Conservation (phyloP, 768 basidiomycete genomes). For the Guyanaporus albipodus region DNA sequence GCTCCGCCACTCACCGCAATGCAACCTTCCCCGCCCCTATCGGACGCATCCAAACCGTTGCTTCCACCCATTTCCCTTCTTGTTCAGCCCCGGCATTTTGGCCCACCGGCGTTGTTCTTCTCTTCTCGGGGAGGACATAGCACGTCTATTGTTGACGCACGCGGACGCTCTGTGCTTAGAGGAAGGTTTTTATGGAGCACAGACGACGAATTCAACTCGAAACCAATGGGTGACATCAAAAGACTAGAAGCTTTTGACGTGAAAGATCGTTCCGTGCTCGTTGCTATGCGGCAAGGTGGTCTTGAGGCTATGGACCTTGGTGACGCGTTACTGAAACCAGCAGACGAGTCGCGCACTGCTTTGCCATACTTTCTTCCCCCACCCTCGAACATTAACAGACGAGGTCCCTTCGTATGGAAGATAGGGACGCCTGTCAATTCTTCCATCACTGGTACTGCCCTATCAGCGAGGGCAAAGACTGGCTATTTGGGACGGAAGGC, state of each 20-base stretch:
- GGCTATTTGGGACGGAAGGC: constrained; percentile 46
- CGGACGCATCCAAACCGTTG: constrained; percentile 50
- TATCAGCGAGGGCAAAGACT: constrained; percentile 40
- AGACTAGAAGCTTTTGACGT: constrained; percentile 81
- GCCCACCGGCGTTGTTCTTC: constrained; percentile 82
- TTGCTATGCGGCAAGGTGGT: constrained; percentile 85
- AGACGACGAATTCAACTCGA: constrained; percentile 49
- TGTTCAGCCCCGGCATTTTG: constrained; percentile 75
- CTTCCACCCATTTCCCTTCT: constrained; percentile 73
- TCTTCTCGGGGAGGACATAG: constrained; percentile 89
- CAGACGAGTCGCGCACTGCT: constrained; percentile 68
- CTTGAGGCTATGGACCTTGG: constrained; percentile 76
- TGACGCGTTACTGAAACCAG: constrained; percentile 76
- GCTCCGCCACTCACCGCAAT: constrained; percentile 42
- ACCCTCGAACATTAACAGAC: constrained; percentile 57
- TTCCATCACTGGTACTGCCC: constrained; percentile 36
- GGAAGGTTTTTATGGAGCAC: constrained; percentile 76
- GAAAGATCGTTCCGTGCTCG: constrained; percentile 67
- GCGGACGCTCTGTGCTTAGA: constrained; percentile 80
- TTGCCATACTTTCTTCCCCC: constrained; percentile 71
- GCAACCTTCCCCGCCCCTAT: constrained; percentile 17
- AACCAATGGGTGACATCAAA: constrained; percentile 72
- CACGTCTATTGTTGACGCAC: constrained; percentile 82
- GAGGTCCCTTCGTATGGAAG: constrained; percentile 77
- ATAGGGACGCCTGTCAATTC: constrained; percentile 67